Conservation (phyloP, 192 early-diverging fungal species). For the Umbelopsis isabellina region DNA sequence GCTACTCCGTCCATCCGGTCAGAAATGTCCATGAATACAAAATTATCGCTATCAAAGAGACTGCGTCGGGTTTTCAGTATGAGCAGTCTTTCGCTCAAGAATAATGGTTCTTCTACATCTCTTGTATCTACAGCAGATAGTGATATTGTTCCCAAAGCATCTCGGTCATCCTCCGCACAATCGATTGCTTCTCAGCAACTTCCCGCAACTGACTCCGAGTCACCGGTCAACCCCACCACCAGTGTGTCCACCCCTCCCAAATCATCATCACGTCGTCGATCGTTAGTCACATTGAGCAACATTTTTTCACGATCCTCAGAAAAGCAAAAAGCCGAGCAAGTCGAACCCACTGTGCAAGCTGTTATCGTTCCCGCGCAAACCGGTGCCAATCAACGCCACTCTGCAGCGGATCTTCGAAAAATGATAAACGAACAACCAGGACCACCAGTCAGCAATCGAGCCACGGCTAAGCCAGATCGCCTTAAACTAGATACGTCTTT, state of each 20-base stretch:
- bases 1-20: slow-evolving; percentile 24
- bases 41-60: slow-evolving; percentile 34
- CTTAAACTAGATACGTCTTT: slow-evolving; percentile 5
- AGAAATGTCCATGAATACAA: slow-evolving; percentile 30
- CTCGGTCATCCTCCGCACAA: slow-evolving; percentile 9
- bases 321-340: slow-evolving; percentile 18
- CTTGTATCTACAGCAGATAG: slow-evolving; percentile 6
- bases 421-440: slow-evolving; percentile 17
- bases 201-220: neutral
- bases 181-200: neutral
- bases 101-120: slow-evolving; percentile 2
- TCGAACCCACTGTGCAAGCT: slow-evolving; percentile 1
- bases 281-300: slow-evolving; percentile 19
- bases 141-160: neutral
- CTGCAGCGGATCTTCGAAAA: slow-evolving; percentile 33
- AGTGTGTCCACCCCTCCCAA: slow-evolving; percentile 2
- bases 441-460: neutral
- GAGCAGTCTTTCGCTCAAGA: slow-evolving; percentile 22
- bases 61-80: slow-evolving; percentile 40
- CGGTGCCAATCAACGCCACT: slow-evolving; percentile 28
- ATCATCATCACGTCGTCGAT: slow-evolving; percentile 27
- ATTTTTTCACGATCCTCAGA: slow-evolving; percentile 13
- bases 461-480: neutral
- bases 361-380: slow-evolving; percentile 14
- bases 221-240: neutral